phyloP scores from a whole-genome alignment of 2,329 filamentous ascomycete genomes.

The Colletotrichum abscissum region DNA sequence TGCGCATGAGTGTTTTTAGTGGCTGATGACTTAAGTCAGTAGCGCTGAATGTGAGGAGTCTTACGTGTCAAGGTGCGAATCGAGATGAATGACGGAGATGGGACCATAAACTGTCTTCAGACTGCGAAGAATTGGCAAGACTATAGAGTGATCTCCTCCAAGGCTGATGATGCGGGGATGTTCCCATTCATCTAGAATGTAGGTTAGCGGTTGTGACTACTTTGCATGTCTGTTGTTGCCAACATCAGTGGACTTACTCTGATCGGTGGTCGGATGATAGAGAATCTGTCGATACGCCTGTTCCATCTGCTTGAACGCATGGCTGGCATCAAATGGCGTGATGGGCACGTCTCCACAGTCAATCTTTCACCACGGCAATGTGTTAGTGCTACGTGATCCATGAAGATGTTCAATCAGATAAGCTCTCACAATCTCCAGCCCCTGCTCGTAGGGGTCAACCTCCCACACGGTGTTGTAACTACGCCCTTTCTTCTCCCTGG shows the following conservation, averaged over 20 bases:
- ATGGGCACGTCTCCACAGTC: not conserved
- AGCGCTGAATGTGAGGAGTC: not conserved
- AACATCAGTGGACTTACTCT: not conserved
- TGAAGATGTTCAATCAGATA: not conserved
- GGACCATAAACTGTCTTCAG: not conserved
- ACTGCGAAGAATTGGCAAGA: not conserved
- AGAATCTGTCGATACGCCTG: conserved; percentile 68
- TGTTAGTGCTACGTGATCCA: not conserved
- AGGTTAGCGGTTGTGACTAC: not conserved
- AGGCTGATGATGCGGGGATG: not conserved
- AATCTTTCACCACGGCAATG: not conserved
- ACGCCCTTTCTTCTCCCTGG: conserved; percentile 74
- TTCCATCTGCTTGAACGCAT: conserved; percentile 86
- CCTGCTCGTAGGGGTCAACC: conserved; percentile 8
- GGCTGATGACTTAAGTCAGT: not conserved
- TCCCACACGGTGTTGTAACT: conserved; percentile 27
- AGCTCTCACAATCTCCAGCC: not conserved
- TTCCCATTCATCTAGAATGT: not conserved
- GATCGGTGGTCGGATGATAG: not conserved
- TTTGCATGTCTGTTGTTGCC: not conserved
- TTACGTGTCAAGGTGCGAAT: not conserved
- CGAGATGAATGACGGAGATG: not conserved
- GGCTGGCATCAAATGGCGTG: conserved; percentile 87
- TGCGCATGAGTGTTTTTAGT: not conserved
- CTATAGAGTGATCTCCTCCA: not conserved